Conservation (phyloP, 768 basidiomycete genomes). For the Suillus hirtellus region DNA sequence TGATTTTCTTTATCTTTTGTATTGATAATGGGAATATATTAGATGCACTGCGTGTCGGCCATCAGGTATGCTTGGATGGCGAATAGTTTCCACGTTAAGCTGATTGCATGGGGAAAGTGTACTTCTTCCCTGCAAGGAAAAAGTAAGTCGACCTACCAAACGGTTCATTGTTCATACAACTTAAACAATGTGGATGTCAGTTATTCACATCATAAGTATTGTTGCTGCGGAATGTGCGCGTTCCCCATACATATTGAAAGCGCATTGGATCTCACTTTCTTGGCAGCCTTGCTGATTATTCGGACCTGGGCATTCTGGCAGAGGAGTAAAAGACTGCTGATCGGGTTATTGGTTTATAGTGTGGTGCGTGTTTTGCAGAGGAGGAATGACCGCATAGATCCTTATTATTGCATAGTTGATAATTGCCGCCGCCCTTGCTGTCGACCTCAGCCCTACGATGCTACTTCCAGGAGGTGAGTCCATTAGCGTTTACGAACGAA, state of each 20-base stretch:
- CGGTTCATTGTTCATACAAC: not conserved
- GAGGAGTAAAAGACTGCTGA: constrained; percentile 14
- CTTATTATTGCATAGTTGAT: constrained; percentile 6
- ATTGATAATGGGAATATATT: not conserved
- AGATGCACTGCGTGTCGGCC: not conserved
- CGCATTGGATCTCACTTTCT: not conserved
- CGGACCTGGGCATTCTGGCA: constrained; percentile 25
- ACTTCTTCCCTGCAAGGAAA: constrained; percentile 1
- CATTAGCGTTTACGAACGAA: not conserved
- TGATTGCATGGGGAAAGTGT: not conserved
- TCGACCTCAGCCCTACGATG: constrained; percentile 3
- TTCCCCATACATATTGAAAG: not conserved
- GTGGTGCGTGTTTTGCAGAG: constrained; percentile 7
- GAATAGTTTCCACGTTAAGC: not conserved
- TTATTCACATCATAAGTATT: constrained; percentile 13
- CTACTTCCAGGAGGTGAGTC: constrained; percentile 13
- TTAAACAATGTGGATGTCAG: not conserved
- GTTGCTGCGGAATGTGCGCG: constrained; percentile 9
- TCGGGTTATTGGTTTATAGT: constrained; percentile 15
- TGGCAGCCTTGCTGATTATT: constrained; percentile 17
- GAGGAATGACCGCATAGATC: not conserved
- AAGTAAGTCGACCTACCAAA: constrained; percentile 10
- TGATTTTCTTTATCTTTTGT: not conserved
- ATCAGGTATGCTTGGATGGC: not conserved
- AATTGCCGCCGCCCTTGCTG: constrained; percentile 8